Base-by-base conservation (phyloP, 768 basidiomycete species). In the Chalciporus pseudorubinellus region DNA sequence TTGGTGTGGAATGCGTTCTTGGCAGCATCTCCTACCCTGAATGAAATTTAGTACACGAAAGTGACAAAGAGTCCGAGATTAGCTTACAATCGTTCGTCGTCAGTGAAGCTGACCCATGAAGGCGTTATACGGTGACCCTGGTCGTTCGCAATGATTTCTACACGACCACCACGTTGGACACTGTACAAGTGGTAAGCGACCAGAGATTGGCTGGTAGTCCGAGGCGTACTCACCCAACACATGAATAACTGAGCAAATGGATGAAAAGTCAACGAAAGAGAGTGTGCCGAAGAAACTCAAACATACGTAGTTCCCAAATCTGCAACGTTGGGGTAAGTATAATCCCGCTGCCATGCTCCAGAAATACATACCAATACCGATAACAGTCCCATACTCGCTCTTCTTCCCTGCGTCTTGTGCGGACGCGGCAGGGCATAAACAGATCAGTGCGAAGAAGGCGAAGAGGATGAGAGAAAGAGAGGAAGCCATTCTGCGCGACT, bases 1-100 rank as follows among this genome's bases (percentile, higher is more conserved):
- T 98, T 92, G 40, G 88, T 78, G 70, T 92, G 85, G 75, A 84
- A 92, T 26, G 93, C 92, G 67, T 99, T 98, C 77, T 99, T 99
- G 39, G 95, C 95, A 53, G 84, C 81, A 70, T 99, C 95, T 64
- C 97, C 95, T 63, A 99, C 89, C 66, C 71, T 77, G 18, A 0
- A 8, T 0, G 28, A 2, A 19, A 1, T 0, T 50, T 1, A 56
- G 26, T 2, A 4, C 42, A 18, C 11, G 24, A 0, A 24, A 1
- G 14, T 2, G 10, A 4, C 2, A 21, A 8, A 14, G 1, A 12
- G 5, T 22, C 0, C 6, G 7, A 19, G 16, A 50, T 26, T 40
- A 19, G 59, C 64, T 46, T 38, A 68, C 81, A 86, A 77, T 67
- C 89, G 81, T 68, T 91, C 89, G 0, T 92, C 89, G 7, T 89